Conservation (phyloP, 2,329 filamentous ascomycete genomes). For the Xylaria sp. region DNA sequence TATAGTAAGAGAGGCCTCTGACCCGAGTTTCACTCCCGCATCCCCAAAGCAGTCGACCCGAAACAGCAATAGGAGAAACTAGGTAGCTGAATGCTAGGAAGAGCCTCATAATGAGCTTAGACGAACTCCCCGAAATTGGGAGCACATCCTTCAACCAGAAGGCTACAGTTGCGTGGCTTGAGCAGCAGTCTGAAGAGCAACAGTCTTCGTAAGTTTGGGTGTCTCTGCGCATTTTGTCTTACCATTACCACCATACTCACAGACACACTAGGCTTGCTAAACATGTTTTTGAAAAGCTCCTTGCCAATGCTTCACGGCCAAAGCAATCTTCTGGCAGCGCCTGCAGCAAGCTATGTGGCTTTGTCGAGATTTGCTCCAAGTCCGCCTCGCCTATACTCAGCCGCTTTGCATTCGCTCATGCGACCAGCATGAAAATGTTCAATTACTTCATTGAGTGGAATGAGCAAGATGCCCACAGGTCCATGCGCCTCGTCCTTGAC, state of each 20-base stretch:
- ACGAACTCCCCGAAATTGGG: slow-evolving; percentile 41
- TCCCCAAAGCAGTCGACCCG: not conserved
- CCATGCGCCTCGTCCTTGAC: slow-evolving; percentile 71
- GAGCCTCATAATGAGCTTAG: slow-evolving; percentile 34
- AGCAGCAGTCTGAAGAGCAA: slow-evolving; percentile 43
- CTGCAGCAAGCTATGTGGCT: slow-evolving; percentile 70
- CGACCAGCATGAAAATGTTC: slow-evolving; percentile 63
- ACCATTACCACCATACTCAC: slow-evolving; percentile 33
- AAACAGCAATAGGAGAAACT: not conserved
- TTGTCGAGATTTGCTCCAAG: slow-evolving; percentile 68
- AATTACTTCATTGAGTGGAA: slow-evolving; percentile 75
- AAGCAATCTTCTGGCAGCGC: slow-evolving; percentile 67
- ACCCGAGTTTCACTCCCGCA: not conserved
- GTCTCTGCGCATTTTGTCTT: not conserved
- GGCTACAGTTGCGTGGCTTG: slow-evolving; percentile 48
- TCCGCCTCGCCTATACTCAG: slow-evolving; percentile 58
- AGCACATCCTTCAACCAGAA: slow-evolving; percentile 50
- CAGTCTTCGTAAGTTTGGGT: slow-evolving; percentile 45
- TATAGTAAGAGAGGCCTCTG: not conserved
- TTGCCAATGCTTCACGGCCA: slow-evolving; percentile 63
- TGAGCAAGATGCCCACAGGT: slow-evolving; percentile 72
- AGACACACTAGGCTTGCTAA: slow-evolving; percentile 49
- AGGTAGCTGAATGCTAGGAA: not conserved
- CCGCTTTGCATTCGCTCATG: slow-evolving; percentile 63
- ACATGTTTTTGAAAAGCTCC: slow-evolving; percentile 60